Percentiles rank a stretch among this genome's conserved stretches.
These are phyloP conservation scores for Plasmodium sp. DNA, from an alignment of 169 alveolate species.

Conservation along the genomic window DNA sequence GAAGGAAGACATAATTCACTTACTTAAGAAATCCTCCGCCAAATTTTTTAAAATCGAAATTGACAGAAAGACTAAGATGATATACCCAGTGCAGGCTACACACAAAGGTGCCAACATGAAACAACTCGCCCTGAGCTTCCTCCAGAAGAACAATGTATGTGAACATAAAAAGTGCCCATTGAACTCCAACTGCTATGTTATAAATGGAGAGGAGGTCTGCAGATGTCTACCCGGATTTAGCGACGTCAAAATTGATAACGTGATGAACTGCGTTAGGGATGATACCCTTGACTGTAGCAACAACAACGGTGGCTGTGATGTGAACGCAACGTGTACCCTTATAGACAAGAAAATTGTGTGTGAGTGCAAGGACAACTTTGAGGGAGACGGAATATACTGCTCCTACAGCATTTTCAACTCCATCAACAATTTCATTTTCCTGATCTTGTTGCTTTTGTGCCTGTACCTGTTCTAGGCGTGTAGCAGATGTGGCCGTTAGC, in stretches of 20 bases:
- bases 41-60: constrained; percentile 54
- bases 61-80: constrained; percentile 1
- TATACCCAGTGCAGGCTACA: background rate
- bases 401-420: constrained; percentile 20
- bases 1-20: constrained; percentile 25
- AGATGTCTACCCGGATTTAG: constrained; percentile 60
- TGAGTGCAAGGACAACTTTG: constrained; percentile 26
- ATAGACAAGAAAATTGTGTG: constrained; percentile 36
- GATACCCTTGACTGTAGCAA: constrained; percentile 15
- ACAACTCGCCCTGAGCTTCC: background rate
- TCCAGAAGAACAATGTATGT: constrained; percentile 27
- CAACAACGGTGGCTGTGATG: constrained; percentile 64
- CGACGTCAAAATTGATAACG: background rate
- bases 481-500: background rate
- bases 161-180: constrained; percentile 19
- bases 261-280: constrained; percentile 9
- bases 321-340: constrained; percentile 13
- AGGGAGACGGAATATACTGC: constrained; percentile 62
- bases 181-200: constrained; percentile 59
- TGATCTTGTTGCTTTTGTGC: background rate
- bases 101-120: background rate
- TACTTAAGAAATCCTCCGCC: background rate
- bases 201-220: constrained; percentile 25
- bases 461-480: background rate
- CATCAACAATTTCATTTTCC: constrained; percentile 28